phyloP scores from a whole-genome alignment of 2,329 filamentous ascomycete species.

The Neonectria faginata region DNA sequence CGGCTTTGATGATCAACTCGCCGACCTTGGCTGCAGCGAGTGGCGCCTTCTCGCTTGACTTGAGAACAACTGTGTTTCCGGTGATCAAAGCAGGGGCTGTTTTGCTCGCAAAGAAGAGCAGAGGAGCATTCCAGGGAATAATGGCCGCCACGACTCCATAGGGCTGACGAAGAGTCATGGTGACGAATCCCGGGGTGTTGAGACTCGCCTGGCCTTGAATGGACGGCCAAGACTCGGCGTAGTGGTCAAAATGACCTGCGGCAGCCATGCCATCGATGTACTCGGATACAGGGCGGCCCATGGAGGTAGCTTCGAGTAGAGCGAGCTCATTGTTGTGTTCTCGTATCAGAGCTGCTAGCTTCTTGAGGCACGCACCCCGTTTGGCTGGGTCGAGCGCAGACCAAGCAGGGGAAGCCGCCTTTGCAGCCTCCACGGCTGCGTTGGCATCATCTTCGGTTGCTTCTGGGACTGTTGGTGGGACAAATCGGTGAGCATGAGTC shows the following conservation, averaged over 20 bases:
- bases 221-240: conserved; percentile 53
- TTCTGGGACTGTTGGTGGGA: conserved; percentile 44
- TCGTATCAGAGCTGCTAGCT: conserved; percentile 58
- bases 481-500: background rate
- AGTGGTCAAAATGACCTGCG: conserved; percentile 54
- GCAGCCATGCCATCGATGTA: conserved; percentile 53
- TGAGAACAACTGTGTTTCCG: conserved; percentile 38
- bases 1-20: conserved; percentile 75
- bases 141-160: conserved; percentile 67
- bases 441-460: conserved; percentile 62
- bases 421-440: conserved; percentile 60
- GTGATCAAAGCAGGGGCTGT: conserved; percentile 33
- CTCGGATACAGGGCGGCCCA: conserved; percentile 33
- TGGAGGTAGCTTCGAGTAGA: conserved; percentile 33
- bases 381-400: conserved; percentile 52
- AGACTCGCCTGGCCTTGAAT: conserved; percentile 60
- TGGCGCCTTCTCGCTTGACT: conserved; percentile 38
- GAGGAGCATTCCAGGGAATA: conserved; percentile 68
- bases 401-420: conserved; percentile 62
- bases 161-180: conserved; percentile 61
- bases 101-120: conserved; percentile 60
- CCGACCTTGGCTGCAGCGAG: conserved; percentile 44
- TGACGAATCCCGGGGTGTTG: conserved; percentile 61
- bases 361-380: conserved; percentile 57
- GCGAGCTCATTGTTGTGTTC: conserved; percentile 57